Evolutionary conservation across 768 basidiomycete species (phyloP).

Genomic region (Leucogyrophana mollusca): DNA sequence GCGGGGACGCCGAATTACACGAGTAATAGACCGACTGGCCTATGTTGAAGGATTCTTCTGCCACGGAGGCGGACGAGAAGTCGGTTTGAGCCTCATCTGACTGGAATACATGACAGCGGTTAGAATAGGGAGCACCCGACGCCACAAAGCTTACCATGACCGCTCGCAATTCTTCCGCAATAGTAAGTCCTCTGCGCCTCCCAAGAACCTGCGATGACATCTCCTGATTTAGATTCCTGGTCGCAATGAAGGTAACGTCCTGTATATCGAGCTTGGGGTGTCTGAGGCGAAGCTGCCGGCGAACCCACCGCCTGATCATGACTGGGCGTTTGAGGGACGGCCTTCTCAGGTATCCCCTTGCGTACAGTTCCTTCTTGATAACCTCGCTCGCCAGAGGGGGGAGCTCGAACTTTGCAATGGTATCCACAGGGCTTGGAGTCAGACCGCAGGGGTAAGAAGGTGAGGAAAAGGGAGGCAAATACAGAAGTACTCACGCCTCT

Average conservation of each 20-base stretch:
- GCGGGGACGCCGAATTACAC: constrained; percentile 9
- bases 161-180: constrained; percentile 11
- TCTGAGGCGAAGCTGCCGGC: not conserved
- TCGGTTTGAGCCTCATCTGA: too few relatives aligned
- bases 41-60: constrained; percentile 2
- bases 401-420: constrained; percentile 6
- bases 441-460: too few relatives aligned
- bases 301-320: not conserved
- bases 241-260: not conserved
- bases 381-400: constrained; percentile 26
- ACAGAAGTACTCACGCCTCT: too few relatives aligned
- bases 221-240: constrained; percentile 4
- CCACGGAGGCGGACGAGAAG: not conserved
- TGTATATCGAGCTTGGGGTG: not conserved
- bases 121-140: too few relatives aligned
- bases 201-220: constrained; percentile 16
- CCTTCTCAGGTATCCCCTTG: constrained; percentile 23
- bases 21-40: constrained; percentile 7
- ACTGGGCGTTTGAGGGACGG: constrained; percentile 10
- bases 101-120: too few relatives aligned
- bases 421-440: too few relatives aligned
- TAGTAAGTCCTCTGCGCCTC: constrained; percentile 16
- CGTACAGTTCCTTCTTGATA: constrained; percentile 26
- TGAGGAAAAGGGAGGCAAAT: too few relatives aligned
- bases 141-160: constrained; percentile 17